Conservation (phyloP, 345 rosid species). For the Salix purpurea region DNA sequence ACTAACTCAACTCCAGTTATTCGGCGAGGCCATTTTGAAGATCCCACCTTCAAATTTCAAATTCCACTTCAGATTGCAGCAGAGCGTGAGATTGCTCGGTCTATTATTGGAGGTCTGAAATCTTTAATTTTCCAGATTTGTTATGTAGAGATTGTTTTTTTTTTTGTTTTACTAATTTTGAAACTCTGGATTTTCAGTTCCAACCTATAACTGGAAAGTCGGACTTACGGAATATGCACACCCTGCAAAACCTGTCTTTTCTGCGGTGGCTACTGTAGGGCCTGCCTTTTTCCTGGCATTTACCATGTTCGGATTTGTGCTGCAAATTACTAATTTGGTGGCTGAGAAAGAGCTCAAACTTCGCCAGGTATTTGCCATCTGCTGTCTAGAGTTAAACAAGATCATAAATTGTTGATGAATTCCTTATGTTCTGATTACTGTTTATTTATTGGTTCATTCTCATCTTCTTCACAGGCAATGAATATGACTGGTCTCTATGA, state of each 20-base stretch:
- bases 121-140: background rate
- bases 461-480: conserved; percentile 57
- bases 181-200: conserved; percentile 41
- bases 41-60: conserved; percentile 82
- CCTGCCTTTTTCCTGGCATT: conserved; percentile 88
- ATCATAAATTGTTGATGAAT: background rate
- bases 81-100: conserved; percentile 89
- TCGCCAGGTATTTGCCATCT: conserved; percentile 60
- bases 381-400: background rate
- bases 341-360: conserved; percentile 93
- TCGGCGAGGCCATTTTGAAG: conserved; percentile 56
- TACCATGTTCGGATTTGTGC: conserved; percentile 84
- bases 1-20: conserved; percentile 65
- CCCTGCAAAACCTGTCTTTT: conserved; percentile 46
- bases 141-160: background rate
- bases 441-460: background rate
- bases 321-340: conserved; percentile 70
- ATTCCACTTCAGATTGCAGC: conserved; percentile 88
- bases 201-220: conserved; percentile 66
- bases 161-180: background rate
- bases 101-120: conserved; percentile 59
- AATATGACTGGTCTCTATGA: conserved; percentile 86
- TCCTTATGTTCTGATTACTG: background rate
- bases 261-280: conserved; percentile 47
- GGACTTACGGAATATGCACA: conserved; percentile 83